Conservation (phyloP, 2,329 filamentous ascomycete genomes). For the Calonectria pauciramosa region DNA sequence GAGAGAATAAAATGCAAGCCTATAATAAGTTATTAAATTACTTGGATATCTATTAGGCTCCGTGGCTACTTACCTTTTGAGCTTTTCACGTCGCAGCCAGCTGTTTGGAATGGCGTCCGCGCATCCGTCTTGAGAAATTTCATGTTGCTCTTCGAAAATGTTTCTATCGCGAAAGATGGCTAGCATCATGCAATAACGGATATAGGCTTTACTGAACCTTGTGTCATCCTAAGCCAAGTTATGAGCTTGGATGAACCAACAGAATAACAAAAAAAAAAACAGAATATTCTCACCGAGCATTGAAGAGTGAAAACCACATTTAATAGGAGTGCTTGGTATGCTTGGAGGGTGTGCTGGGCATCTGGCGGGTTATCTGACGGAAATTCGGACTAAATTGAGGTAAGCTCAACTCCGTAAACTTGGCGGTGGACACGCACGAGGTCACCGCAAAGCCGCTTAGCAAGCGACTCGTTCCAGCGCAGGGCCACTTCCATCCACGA, state of each 20-base stretch:
- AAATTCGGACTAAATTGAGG: not conserved
- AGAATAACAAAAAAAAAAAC: fast-evolving
- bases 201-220: not conserved
- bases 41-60: too few relatives aligned
- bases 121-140: not conserved
- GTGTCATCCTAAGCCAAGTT: not conserved
- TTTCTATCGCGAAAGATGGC: not conserved
- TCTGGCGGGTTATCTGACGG: not conserved
- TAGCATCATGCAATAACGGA: not conserved
- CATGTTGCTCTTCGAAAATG: not conserved
- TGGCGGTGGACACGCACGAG: not conserved
- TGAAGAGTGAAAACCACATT: not conserved
- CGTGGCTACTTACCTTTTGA: not conserved
- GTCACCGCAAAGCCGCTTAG: not conserved
- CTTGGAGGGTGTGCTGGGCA: not conserved
- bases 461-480: not conserved
- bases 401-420: too few relatives aligned
- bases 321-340: not conserved
- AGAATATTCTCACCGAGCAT: not conserved
- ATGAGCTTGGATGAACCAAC: not conserved
- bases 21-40: not conserved
- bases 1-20: not conserved
- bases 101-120: not conserved
- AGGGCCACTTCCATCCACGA: not conserved
- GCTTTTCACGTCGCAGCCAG: not conserved